Base-by-base conservation (phyloP, 192 early-diverging fungal species). In the Linnemannia zychae region DNA sequence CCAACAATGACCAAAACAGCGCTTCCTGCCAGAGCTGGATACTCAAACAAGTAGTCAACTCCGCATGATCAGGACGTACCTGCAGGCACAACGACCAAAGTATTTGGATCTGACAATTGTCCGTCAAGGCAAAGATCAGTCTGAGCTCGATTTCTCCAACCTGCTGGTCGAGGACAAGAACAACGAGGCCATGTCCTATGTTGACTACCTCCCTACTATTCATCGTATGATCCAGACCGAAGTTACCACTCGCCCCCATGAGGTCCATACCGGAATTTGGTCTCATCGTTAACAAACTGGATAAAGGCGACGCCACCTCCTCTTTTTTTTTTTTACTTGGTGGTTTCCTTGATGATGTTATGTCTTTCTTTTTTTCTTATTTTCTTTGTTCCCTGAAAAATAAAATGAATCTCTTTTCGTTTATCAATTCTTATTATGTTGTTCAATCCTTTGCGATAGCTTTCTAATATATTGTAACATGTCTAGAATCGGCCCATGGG, bases 161-260 rank as follows among this genome's bases (percentile, higher is more conserved):
- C 79, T 94, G 76, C 77, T 99, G 76, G 88, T 94, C n/a, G 98
- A 99, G 88, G 98, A 99, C 88, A 93, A 95, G 81, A 96, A 95
- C 77, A 92, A 93, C 67, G 97, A 95, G 53, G 92, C 93, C 69
- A 94, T 96, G 94, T 93, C 92, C 22, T 99, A 99, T 87, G 97
- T 99, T 16, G 98, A 99, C 75, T 98, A 94, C 79, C 81, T 99
- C 31, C 95, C 95, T 65, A 86, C 92, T 17, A 93, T 99, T 65
- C 98, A 99, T 88, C 91, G 95, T 79, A 94, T 94, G 86, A 96
- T 97, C 72, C 95, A 95, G 86, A 90, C 89, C 4, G 95, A 96
- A 77, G 90, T 92, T 72, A 94, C 83, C 0, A 76, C 78, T 3
- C 53, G 74, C 17, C 74, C 83, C 3, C 77, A 76, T 52, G 77